Percentiles rank a stretch among this genome's conserved stretches.
Evolutionary conservation across 73 alveolate genomes (phyloP).

Genomic region (Paramecium sonneborni): DNA sequence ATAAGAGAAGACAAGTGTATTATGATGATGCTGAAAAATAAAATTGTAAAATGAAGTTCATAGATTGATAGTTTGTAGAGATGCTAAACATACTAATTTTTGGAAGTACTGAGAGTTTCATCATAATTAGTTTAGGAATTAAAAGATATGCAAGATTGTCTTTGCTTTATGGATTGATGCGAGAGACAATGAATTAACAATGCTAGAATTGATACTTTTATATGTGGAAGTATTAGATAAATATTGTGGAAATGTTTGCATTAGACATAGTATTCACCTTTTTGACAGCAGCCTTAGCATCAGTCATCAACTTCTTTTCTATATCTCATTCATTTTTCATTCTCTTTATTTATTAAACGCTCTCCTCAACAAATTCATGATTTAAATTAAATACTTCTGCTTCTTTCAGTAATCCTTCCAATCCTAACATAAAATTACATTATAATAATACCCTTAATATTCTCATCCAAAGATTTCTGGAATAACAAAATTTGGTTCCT

Average conservation of each 20-base stretch:
- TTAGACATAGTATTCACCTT: conserved; percentile 94
- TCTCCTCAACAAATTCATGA: conserved; percentile 20
- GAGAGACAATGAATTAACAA: conserved; percentile 97
- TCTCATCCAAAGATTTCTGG: conserved; percentile 83
- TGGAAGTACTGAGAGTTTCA: conserved; percentile 74
- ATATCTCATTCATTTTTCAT: conserved; percentile 60
- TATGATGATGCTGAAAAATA: conserved; percentile 80
- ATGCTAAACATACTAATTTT: conserved; percentile 92
- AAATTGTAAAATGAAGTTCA: conserved; percentile 86
- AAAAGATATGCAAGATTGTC: conserved; percentile 97
- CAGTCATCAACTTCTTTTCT: conserved; percentile 54
- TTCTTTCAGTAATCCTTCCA: conserved; percentile 39
- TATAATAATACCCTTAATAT: not conserved
- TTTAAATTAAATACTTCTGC: conserved; percentile 23
- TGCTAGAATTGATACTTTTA: conserved; percentile 94
- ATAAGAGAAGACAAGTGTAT: conserved; percentile 94
- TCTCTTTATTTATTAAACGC: conserved; percentile 38
- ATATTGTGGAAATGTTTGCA: conserved; percentile 98
- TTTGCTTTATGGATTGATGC: conserved; percentile 96
- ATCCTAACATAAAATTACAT: not conserved
- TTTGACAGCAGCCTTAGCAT: conserved; percentile 55
- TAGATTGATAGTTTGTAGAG: conserved; percentile 90
- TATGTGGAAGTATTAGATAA: conserved; percentile 96
- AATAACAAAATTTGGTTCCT: conserved; percentile 88
- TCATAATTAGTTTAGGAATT: conserved; percentile 77